Evolutionary conservation across 2,329 filamentous ascomycete species (phyloP).

Genomic region (Pseudonectria buxi): DNA sequence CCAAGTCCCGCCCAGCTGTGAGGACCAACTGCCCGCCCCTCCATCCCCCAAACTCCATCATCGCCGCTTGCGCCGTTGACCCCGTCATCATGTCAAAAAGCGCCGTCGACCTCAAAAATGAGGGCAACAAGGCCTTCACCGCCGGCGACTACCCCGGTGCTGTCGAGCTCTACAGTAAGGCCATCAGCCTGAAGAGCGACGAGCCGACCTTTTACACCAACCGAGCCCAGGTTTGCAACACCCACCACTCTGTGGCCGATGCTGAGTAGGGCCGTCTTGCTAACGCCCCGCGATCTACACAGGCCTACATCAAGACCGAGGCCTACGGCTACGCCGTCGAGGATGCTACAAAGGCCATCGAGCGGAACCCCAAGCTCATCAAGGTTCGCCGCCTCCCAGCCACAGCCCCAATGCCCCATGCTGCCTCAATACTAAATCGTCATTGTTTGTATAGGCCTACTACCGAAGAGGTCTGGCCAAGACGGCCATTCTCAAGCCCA

Average conservation of each 20-base stretch:
- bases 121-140: conserved; percentile 90
- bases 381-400: conserved; percentile 55
- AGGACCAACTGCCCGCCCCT: no score
- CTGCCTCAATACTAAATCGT: conserved; percentile 4
- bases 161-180: conserved; percentile 76
- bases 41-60: no score
- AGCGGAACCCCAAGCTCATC: conserved; percentile 78
- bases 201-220: conserved; percentile 93
- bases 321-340: conserved; percentile 87
- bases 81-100: conserved; percentile 45
- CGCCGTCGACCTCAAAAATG: conserved; percentile 79
- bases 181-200: conserved; percentile 74
- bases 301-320: conserved; percentile 95
- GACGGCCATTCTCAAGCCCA: conserved; percentile 81
- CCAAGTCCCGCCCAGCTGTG: no score
- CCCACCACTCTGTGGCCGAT: conserved; percentile 8
- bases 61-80: conserved; percentile 1
- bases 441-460: conserved; percentile 58
- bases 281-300: conserved; percentile 25
- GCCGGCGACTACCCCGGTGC: conserved; percentile 80
- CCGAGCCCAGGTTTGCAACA: conserved; percentile 75
- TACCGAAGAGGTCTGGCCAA: conserved; percentile 89
- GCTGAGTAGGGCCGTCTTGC: conserved; percentile 37
- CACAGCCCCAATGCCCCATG: conserved; percentile 1
- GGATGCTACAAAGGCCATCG: conserved; percentile 86